Conservation (phyloP, 371 early-diverging fungal species). For the Apophysomyces elegans region DNA sequence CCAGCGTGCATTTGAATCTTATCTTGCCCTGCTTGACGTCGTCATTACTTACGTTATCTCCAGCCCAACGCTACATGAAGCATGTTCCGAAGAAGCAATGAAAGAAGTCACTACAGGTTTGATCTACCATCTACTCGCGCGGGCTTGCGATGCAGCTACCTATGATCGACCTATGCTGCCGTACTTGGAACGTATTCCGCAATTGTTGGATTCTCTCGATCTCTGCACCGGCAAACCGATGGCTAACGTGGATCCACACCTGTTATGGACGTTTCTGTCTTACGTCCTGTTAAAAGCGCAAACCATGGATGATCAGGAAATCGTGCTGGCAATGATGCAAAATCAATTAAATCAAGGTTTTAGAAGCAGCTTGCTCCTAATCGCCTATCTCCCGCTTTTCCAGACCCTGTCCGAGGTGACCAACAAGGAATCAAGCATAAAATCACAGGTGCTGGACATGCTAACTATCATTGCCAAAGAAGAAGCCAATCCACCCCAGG, state of each 20-base stretch:
- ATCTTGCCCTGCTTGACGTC: slow-evolving; percentile 1
- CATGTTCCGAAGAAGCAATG: slow-evolving; percentile 15
- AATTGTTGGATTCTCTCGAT: slow-evolving; percentile 13
- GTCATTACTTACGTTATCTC: slow-evolving; percentile 8
- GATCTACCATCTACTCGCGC: slow-evolving; percentile 25
- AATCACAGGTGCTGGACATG: slow-evolving; percentile 23
- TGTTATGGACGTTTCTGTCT: slow-evolving; percentile 47
- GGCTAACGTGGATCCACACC: slow-evolving; percentile 16
- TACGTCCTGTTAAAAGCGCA: slow-evolving; percentile 50
- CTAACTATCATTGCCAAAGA: slow-evolving; percentile 16
- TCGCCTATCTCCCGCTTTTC: slow-evolving; percentile 59
- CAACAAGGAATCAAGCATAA: not conserved
- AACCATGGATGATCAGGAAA: slow-evolving; percentile 51
- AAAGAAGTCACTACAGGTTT: slow-evolving; percentile 18
- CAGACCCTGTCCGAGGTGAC: slow-evolving; percentile 54
- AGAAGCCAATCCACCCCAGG: not conserved
- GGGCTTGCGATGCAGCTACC: slow-evolving; percentile 28
- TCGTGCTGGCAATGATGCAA: slow-evolving; percentile 40
- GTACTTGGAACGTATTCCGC: slow-evolving; percentile 24
- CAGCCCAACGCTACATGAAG: not conserved
- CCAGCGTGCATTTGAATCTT: not conserved
- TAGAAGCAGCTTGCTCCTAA: slow-evolving; percentile 22
- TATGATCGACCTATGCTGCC: slow-evolving; percentile 19
- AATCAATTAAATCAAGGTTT: not conserved
- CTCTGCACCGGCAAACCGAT: slow-evolving; percentile 13